These are phyloP conservation scores for Neopestalotiopsis rosae DNA, from an alignment of 2,329 filamentous ascomycete species.

Conservation along the genomic window DNA sequence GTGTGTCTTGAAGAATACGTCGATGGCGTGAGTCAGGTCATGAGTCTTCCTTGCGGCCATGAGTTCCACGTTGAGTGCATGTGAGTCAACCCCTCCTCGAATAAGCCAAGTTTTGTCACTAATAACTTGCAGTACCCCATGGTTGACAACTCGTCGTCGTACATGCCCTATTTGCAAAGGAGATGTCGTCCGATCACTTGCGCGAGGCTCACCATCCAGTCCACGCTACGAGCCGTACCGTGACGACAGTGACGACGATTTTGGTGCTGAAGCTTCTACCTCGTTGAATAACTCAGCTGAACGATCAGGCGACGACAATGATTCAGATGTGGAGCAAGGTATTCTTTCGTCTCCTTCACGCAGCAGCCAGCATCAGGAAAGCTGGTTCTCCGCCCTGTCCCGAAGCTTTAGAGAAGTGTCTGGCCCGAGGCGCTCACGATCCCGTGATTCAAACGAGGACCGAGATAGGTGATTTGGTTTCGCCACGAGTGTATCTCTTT, in stretches of 20 bases:
- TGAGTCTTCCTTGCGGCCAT: slow-evolving; percentile 96
- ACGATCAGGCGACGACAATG: slow-evolving; percentile 26
- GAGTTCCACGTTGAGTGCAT: slow-evolving; percentile 99
- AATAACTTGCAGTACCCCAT: slow-evolving; percentile 74
- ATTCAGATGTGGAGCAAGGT: slow-evolving; percentile 52
- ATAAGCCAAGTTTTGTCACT: slow-evolving; percentile 18
- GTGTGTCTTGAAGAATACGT: slow-evolving; percentile 97
- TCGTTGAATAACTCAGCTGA: slow-evolving; percentile 27
- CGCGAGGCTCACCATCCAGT: slow-evolving; percentile 56
- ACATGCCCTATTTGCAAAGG: slow-evolving; percentile 99
- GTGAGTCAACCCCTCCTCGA: slow-evolving; percentile 49
- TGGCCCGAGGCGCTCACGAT: slow-evolving; percentile 2
- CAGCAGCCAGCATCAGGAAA: slow-evolving; percentile 31
- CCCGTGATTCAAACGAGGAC: slow-evolving; percentile 6
- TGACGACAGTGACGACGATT: slow-evolving; percentile 56
- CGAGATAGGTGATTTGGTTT: slow-evolving; percentile 12
- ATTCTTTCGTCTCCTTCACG: slow-evolving; percentile 31
- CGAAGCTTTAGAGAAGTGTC: slow-evolving; percentile 15
- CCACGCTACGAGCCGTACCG: slow-evolving; percentile 60
- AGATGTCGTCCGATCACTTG: slow-evolving; percentile 81
- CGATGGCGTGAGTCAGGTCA: slow-evolving; percentile 91
- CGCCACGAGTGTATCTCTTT: background rate
- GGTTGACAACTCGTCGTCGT: slow-evolving; percentile 91
- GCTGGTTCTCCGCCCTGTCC: slow-evolving; percentile 41
- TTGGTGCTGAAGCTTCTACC: slow-evolving; percentile 25